Evolutionary conservation across 2,329 filamentous ascomycete genomes (phyloP).

Genomic region (Aureobasidium lini): DNA sequence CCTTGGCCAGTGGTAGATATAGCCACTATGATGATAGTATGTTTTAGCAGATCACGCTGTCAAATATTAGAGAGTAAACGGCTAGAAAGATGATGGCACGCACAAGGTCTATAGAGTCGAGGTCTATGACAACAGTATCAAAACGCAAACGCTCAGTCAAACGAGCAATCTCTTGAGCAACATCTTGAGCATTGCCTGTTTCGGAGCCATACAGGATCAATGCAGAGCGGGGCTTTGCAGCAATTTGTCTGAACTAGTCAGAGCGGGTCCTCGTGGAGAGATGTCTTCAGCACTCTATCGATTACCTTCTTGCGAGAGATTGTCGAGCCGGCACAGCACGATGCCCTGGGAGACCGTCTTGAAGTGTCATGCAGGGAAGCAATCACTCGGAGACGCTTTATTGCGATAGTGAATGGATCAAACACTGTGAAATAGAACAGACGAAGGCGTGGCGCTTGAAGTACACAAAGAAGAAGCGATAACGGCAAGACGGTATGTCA

Average conservation of each 20-base stretch:
- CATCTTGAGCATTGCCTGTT: conserved; percentile 88
- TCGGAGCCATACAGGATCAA: conserved; percentile 89
- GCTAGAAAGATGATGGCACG: conserved; percentile 24
- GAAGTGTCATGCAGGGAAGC: not conserved
- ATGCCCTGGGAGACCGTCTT: not conserved
- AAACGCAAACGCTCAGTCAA: conserved; percentile 73
- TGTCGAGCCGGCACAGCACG: not conserved
- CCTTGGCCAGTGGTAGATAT: conserved; percentile 93
- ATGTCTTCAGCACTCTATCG: not conserved
- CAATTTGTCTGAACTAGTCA: not conserved
- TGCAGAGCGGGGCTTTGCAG: conserved; percentile 26
- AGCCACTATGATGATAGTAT: conserved; percentile 63
- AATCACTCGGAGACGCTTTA: too few species aligned
- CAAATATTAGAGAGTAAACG: conserved; percentile 1
- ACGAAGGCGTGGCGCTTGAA: too few species aligned
- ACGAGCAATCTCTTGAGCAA: conserved; percentile 74
- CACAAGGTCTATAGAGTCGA: conserved; percentile 71
- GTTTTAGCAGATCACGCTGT: conserved; percentile 38
- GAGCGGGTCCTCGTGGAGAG: not conserved
- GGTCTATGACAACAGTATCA: conserved; percentile 63
- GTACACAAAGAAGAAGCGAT: too few species aligned
- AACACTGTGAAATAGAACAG: too few species aligned
- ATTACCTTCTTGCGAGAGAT: not conserved
- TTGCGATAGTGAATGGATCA: too few species aligned
- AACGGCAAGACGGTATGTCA: too few species aligned